Conservation (phyloP, 495 filamentous ascomycete species). For the Friedmanniomyces simplex region DNA sequence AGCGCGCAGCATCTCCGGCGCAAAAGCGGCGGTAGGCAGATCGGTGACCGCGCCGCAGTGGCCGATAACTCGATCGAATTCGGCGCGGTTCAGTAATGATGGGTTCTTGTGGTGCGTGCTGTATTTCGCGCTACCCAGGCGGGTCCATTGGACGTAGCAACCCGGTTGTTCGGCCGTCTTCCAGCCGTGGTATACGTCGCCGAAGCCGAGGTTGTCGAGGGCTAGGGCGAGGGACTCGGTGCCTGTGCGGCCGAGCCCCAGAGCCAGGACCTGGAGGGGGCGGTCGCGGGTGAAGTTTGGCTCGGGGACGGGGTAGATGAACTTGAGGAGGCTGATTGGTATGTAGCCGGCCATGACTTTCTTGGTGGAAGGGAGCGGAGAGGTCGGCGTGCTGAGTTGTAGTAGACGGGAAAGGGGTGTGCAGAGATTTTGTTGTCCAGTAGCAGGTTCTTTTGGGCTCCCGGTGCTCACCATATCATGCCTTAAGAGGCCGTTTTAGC, state of each 20-base stretch:
- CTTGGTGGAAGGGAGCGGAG: neutral
- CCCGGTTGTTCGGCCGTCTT: slow-evolving; percentile 2
- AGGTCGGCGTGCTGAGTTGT: neutral
- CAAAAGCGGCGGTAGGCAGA: slow-evolving; percentile 3
- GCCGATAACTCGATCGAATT: slow-evolving; percentile 10
- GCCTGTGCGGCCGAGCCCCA: slow-evolving; percentile 27
- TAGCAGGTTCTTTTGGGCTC: too few species aligned
- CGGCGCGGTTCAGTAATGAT: slow-evolving; percentile 3
- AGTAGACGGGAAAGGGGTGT: neutral
- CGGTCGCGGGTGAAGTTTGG: slow-evolving; percentile 12
- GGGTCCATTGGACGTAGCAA: slow-evolving; percentile 7
- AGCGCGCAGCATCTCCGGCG: slow-evolving; percentile 5
- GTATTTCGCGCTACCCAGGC: slow-evolving; percentile 15
- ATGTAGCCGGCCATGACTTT: neutral
- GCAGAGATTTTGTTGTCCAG: neutral
- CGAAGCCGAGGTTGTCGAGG: slow-evolving; percentile 25
- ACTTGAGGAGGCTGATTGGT: neutral
- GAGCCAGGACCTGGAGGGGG: slow-evolving; percentile 24
- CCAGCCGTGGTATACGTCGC: slow-evolving; percentile 28
- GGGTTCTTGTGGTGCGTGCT: neutral
- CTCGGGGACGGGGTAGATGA: slow-evolving; percentile 1
- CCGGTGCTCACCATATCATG: too few species aligned
- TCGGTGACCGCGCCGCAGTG: slow-evolving; percentile 11
- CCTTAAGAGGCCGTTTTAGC: too few species aligned
- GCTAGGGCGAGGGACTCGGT: slow-evolving; percentile 26